Evolutionary conservation across 129 eudicot genomes (phyloP), one percentile per base, ranked within the genome.

Genomic region (Lactuca saligna): DNA sequence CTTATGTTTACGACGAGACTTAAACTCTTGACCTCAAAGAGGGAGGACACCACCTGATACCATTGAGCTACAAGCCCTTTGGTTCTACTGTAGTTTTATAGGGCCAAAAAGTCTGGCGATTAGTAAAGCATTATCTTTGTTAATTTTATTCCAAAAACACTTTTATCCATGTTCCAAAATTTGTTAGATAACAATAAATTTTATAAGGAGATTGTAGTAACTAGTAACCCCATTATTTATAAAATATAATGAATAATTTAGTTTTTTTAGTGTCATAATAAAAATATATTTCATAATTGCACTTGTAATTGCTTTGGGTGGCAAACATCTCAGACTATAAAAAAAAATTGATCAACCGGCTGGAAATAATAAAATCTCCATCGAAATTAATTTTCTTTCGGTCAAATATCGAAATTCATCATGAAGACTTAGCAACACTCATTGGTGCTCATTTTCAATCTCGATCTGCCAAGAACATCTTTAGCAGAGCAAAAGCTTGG

Each of bases 401-500:
- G 4, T 46, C 51, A 46, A 46, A 46, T 46, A 46, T 46, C 51
- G 3, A 14, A 53, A 60, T 15, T 60, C 51, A 49, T 54, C n/a
- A 54, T 38, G 29, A 17, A 41, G 56, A 46, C 34, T 12, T 20
- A 6, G 37, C 29, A 48, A 32, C 33, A 29, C 17, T 59, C 7
- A 29, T 3, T 33, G 44, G 31, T 66, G 39, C 17, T 20, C 8
- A 33, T 6, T 78, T 41, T 68, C 37, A 79, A 20, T 63, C 13
- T 25, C 17, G 73, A 61, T 69, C 53, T 54, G 70, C 68, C 53
- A 81, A 50, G 53, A 85, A 82, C 75, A 65, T 79, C 63, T 75
- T 81, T 29, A 85, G 5, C 4, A 85, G 71, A 15, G 83, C 78
- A 48, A 76, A 69, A n/a, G 87, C 84, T 75, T 85, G 82, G 6